Evolutionary conservation across 2,329 filamentous ascomycete genomes (phyloP).

Genomic region (Aspergillus nomiae): DNA sequence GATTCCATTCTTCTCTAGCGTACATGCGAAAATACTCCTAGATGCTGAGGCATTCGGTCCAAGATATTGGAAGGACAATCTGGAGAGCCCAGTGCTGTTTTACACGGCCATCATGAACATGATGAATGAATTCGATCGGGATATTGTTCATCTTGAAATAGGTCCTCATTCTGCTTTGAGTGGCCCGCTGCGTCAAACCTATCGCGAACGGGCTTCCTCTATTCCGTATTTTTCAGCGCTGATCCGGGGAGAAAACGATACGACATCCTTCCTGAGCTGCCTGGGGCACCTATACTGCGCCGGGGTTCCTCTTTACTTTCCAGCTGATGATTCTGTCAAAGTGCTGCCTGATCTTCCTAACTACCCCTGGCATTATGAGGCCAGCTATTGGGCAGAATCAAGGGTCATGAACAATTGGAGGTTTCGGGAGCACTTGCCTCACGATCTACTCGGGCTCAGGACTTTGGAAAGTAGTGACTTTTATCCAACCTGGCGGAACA

Average conservation of each 20-base stretch:
- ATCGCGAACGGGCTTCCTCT: background rate
- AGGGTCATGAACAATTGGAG: slow-evolving; percentile 1
- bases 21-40: too few relatives aligned
- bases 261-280: background rate
- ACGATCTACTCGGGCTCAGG: too few relatives aligned
- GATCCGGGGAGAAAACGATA: background rate
- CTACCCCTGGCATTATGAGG: slow-evolving; percentile 13
- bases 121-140: background rate
- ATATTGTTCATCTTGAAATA: background rate
- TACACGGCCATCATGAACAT: background rate
- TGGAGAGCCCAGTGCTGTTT: background rate
- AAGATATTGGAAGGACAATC: slow-evolving; percentile 1
- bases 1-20: too few relatives aligned
- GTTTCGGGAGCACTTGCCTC: too few relatives aligned
- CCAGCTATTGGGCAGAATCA: slow-evolving; percentile 6
- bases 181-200: background rate
- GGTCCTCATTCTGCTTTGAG: slow-evolving; percentile 3
- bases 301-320: background rate
- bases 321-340: background rate
- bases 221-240: background rate
- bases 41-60: background rate
- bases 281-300: background rate
- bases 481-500: too few relatives aligned
- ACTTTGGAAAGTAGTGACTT: too few relatives aligned
- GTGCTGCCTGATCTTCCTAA: background rate